Evolutionary conservation across 768 basidiomycete species (phyloP), one percentile per base, ranked within the genome.

Genomic region (Pholiota microspora): DNA sequence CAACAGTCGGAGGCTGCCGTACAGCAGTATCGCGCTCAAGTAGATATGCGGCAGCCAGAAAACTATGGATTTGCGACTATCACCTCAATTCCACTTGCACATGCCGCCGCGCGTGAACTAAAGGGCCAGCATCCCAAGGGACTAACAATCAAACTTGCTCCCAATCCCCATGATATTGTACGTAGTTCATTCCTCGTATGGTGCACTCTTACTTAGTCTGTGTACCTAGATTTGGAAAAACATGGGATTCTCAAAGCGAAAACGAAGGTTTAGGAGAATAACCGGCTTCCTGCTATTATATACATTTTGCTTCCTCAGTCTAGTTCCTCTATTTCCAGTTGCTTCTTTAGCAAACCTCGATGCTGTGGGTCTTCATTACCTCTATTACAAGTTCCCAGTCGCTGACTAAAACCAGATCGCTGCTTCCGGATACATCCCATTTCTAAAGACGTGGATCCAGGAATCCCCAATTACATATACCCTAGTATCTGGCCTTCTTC

Each of bases 301-400:
- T 8, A 53, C 85, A 21, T 77, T 94, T 49, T 91, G 89, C 66
- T 85, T 88, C 69, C 73, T 93, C 69, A 90, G 93, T 71, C 89
- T 89, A 18, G 69, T 94, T n/a, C 93, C 92, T 5, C 73, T 94
- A 8, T 76, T 91, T 57, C 73, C 88, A 48, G 85, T 94, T 54
- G 89, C 92, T 4, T 73, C 88, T 47, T 73, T 92, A n/a, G 90
- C 92, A 59, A 94, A 94, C 69, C 73, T 94, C 68, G 77, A 83
- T 31, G 77, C 82, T 44, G 85, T 88, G 62, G 35, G 83, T 61
- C 53, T 9, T 10, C 23, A 9, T 38, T 1, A 18, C 7, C 21
- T 38, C 25, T 27, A 10, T 40, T 47, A 9, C 9, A 0, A 42
- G 6, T 31, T 42, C 12, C 8, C 15, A 35, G 16, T 49, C 23